Evolutionary conservation across 805 yeast genomes (phyloP).

Genomic region (Lipomyces yamanashiensis): DNA sequence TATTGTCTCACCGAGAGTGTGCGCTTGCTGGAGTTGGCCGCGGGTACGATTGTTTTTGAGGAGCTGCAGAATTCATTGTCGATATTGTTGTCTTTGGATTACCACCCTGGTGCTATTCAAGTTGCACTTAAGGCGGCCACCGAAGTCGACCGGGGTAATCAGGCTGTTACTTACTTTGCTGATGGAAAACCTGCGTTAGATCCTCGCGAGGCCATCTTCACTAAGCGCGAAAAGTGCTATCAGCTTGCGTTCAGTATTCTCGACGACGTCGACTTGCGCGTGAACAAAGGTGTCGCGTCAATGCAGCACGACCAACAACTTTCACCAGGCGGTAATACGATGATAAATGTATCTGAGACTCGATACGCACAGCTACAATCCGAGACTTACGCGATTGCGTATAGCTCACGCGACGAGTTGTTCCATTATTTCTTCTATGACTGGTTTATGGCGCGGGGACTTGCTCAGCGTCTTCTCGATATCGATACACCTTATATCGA

Average conservation of each 20-base stretch:
- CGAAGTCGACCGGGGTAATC: constrained; percentile 64
- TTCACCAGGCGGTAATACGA: constrained; percentile 8
- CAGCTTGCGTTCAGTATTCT: constrained; percentile 76
- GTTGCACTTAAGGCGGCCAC: constrained; percentile 77
- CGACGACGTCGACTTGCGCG: constrained; percentile 70
- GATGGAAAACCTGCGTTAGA: constrained; percentile 57
- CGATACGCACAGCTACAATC: constrained; percentile 67
- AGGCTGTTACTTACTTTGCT: constrained; percentile 60
- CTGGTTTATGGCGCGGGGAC: constrained; percentile 83
- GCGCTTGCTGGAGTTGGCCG: constrained; percentile 74
- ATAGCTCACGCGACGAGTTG: constrained; percentile 74
- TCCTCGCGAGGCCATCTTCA: constrained; percentile 56
- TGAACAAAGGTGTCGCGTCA: constrained; percentile 48
- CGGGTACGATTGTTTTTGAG: constrained; percentile 75
- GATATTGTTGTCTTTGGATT: constrained; percentile 77
- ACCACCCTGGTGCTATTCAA: constrained; percentile 83
- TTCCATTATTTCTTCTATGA: constrained; percentile 92
- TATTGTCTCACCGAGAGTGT: constrained; percentile 76
- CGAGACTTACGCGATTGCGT: constrained; percentile 72
- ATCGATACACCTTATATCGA: constrained; percentile 81
- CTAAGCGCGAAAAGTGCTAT: constrained; percentile 64
- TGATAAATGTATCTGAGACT: constrained; percentile 44
- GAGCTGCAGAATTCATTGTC: constrained; percentile 79
- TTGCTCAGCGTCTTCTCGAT: constrained; percentile 74
- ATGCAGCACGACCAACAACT: constrained; percentile 32